Evolutionary conservation across 805 yeast species (phyloP), one percentile per base, ranked within the genome.

Genomic region (Yamadazyma nakazawae): DNA sequence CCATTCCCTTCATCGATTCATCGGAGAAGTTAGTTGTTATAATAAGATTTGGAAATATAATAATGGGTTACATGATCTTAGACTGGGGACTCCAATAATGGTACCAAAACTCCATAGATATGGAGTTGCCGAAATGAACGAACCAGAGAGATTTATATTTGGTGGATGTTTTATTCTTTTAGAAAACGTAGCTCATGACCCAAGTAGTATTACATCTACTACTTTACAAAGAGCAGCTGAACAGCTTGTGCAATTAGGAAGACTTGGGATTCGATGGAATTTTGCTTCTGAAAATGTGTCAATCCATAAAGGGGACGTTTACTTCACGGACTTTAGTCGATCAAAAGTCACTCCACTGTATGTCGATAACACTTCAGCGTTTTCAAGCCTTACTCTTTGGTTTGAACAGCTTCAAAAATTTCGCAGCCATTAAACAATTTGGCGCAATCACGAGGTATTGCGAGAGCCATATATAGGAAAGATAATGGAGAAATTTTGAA

Each of bases 391-490:
- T 28, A 21, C 39, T 9, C 11, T 14, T 18, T 36, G 39, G 26
- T 19, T 36, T 16, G 26, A 17, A 18, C 13, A 19, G 28, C 7
- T 36, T 36, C 26, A 19, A 19, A 8, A 7, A 19, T 16, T 34
- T 34, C n/a, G 37, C 37, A 34, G 37, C 37, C 37, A 34, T 14
- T 34, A 26, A 31, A 14, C n/a, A 12, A 38, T 38, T 37, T 38
- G 41, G 17, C 25, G 34, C 41, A 38, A 38, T 42, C 45, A 42
- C 45, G 45, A 38, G 45, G 34, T 16, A 42, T 42, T 42, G 45
- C 45, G 40, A 35, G 12, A 40, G 19, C 30, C 32, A 10, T 11
- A 37, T 36, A 36, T 16, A 34, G 18, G 12, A 34, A 34, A 34
- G 37, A 34, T 34, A 21, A 21, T 21, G 24, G 4, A 21, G 6